Percentiles rank a stretch among this genome's conserved stretches.
Evolutionary conservation across 2,329 filamentous ascomycete genomes (phyloP).

Genomic region (Colletotrichum salicis): DNA sequence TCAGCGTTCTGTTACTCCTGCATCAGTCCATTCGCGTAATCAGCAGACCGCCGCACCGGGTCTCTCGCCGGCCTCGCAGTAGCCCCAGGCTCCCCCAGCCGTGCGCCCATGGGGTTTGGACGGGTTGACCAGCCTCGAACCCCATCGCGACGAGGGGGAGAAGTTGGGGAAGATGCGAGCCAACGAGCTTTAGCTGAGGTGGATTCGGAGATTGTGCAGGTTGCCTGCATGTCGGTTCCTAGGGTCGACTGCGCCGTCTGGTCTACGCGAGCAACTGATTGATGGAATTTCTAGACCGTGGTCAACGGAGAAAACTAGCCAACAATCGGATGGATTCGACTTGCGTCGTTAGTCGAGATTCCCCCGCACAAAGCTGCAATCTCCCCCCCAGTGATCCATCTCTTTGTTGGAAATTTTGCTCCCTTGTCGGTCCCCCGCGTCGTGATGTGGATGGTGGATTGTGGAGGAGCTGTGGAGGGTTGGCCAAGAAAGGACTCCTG

Average conservation of each 20-base stretch:
- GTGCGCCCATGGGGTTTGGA: background rate
- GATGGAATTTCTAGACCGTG: conserved; percentile 27
- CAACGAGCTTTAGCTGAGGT: conserved; percentile 5
- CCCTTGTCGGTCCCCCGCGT: background rate
- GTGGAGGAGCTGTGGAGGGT: background rate
- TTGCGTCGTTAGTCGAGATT: conserved; percentile 16
- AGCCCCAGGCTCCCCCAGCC: background rate
- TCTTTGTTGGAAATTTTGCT: background rate
- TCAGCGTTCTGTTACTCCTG: background rate
- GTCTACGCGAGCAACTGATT: conserved; percentile 12
- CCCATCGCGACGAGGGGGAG: background rate
- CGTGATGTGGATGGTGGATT: conserved; percentile 16
- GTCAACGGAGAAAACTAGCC: conserved; percentile 27
- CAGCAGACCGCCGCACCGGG: conserved; percentile 14
- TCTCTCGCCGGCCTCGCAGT: background rate
- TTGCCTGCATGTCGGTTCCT: conserved; percentile 19
- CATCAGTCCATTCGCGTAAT: conserved; percentile 13
- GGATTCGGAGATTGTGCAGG: conserved; percentile 32
- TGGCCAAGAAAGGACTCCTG: conserved; percentile 24
- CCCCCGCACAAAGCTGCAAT: conserved; percentile 17
- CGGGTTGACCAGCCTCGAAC: background rate
- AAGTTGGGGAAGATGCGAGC: conserved; percentile 24
- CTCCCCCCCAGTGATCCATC: conserved; percentile 29
- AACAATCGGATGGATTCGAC: conserved; percentile 11
- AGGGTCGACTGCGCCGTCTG: conserved; percentile 11